Evolutionary conservation across 345 rosid genomes (phyloP), one percentile per base, ranked within the genome.

Genomic region (Eutrema heterophyllum): DNA sequence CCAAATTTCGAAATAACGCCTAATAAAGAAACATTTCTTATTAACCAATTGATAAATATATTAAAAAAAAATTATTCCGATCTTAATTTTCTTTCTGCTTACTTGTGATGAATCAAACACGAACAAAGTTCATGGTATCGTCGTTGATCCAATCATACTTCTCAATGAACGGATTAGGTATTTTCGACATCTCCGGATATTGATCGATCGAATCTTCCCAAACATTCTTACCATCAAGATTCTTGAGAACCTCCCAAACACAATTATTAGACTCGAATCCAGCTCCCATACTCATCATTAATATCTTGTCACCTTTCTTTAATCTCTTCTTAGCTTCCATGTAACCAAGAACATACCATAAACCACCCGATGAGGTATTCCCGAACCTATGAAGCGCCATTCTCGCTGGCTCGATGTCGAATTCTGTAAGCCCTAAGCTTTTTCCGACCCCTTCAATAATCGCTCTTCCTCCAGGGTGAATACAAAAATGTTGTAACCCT

Each of bases 351-450:
- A 88, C 97, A 72, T 92, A 92, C 97, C 97, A 92, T 1, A 89
- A 80, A 14, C 97, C 90, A 12, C 96, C 83, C 0, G 96, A 90
- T 0, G 97, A 89, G 0, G 97, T 92, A 74, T 92, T 92, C 9
- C 97, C 92, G 6, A 83, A 92, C 45, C 96, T 73, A 75, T 89
- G 89, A 29, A 92, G 84, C 2, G 97, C 81, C 97, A 92, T 92
- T 75, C 89, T 77, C 6, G 97, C 71, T 5, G 97, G 97, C 78
- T 92, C 96, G 1, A 88, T 68, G 35, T 92, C 96, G 13, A 78
- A 78, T 36, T 87, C 90, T 18, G 44, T 53, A 16, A 92, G 81
- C 64, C 74, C 85, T 18, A 89, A 80, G 35, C 80, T 83, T 70
- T 71, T 70, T 0, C 92, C 97, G 0, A 88, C 83, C 1, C 88